Conservation (phyloP, 2,329 filamentous ascomycete genomes). For the Colletotrichum caudatum region DNA sequence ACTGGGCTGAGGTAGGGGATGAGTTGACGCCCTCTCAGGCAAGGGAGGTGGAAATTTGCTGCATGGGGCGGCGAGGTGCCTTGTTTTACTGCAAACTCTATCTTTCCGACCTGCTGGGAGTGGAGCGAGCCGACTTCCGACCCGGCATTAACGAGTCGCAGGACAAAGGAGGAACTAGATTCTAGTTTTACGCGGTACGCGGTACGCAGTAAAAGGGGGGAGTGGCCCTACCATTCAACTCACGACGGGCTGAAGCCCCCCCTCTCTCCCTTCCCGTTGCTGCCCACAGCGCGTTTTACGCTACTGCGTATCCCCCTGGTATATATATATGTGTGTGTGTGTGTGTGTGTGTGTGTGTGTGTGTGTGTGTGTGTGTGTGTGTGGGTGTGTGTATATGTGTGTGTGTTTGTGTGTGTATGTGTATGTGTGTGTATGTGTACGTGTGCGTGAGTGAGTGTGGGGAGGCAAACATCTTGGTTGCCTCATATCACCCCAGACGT, state of each 20-base stretch:
- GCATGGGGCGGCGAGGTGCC: conserved; percentile 35
- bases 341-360: not conserved
- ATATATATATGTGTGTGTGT: too few relatives aligned
- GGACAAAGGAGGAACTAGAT: conserved; percentile 23
- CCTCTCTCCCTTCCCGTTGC: conserved; percentile 26
- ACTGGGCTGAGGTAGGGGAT: conserved; percentile 13
- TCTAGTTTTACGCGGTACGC: too few relatives aligned
- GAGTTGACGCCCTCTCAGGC: not conserved
- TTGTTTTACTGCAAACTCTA: conserved; percentile 41
- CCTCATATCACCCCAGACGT: not conserved
- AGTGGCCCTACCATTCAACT: conserved; percentile 25
- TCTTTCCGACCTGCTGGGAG: conserved; percentile 35
- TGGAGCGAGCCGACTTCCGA: conserved; percentile 38
- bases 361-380: not conserved
- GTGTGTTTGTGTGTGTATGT: not conserved
- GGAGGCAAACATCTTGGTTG: not conserved
- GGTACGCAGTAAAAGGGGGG: conserved; percentile 4
- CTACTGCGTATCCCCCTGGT: too few relatives aligned
- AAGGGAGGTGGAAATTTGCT: conserved; percentile 39
- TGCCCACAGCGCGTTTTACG: too few relatives aligned
- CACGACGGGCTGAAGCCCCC: conserved; percentile 15
- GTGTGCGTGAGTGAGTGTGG: too few relatives aligned
- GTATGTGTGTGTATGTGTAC: too few relatives aligned
- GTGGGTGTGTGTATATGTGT: too few relatives aligned
- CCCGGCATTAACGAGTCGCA: conserved; percentile 36